These are phyloP conservation scores for Polygonum aviculare DNA, from an alignment of 148 eudicot genomes.

Conservation along the genomic window DNA sequence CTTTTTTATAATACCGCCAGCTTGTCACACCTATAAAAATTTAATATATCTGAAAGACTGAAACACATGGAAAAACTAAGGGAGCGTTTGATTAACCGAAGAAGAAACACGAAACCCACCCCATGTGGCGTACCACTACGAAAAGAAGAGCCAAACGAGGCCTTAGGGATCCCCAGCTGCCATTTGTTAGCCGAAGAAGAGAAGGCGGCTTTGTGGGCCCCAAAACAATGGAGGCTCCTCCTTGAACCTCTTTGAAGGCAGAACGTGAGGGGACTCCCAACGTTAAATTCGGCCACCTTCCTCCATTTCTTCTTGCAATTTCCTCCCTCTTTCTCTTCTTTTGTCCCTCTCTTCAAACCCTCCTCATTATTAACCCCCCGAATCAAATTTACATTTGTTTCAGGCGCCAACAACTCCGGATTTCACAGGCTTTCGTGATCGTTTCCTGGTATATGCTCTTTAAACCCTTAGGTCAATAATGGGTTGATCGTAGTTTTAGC, in stretches of 20 bases:
- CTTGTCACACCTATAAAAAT: neutral
- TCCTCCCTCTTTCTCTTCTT: neutral
- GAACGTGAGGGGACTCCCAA: neutral
- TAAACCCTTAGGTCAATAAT: no score
- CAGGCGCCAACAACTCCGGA: neutral
- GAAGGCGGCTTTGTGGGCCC: neutral
- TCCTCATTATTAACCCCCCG: neutral
- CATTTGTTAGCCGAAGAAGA: conserved; percentile 1
- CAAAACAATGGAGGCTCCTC: neutral
- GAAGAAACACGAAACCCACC: neutral
- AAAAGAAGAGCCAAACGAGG: neutral
- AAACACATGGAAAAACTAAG: neutral
- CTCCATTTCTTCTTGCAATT: neutral
- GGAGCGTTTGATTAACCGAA: neutral
- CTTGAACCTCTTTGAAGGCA: neutral
- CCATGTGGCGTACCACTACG: neutral
- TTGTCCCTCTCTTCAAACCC: conserved; percentile 4
- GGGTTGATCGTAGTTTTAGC: neutral
- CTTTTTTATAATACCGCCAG: no score
- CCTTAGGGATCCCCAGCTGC: neutral
- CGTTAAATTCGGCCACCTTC: conserved; percentile 1
- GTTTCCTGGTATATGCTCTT: neutral
- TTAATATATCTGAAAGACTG: neutral
- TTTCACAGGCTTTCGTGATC: neutral
- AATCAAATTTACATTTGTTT: neutral